Base-by-base conservation (phyloP, 2,329 filamentous ascomycete species). In the Pochonia chlamydosporia region DNA sequence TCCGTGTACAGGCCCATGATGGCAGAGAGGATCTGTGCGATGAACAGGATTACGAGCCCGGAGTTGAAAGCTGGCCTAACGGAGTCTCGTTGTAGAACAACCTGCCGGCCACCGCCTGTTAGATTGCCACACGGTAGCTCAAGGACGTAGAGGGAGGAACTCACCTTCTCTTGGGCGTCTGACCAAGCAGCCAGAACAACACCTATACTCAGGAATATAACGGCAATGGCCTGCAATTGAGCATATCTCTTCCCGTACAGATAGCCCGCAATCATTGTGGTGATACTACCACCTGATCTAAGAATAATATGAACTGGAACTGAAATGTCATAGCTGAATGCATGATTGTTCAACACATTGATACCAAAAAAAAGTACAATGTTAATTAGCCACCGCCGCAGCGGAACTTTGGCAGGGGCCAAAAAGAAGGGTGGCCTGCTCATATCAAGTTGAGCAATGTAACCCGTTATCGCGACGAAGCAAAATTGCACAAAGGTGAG, bases 251-350 rank as follows among this genome's bases (percentile, higher is more conserved):
- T 96, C 35, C 92, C 92, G 60, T 85, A 90, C 13, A 95, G 56
- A 60, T 84, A 90, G 3, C 93, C 93, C n/a, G 92, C 89, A 14
- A 84, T 69, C 81, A 99, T 95, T 8, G 93, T 97, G 4, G 91
- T 95, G 52, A 97, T 95, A 58, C 91, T 96, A 14, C 93, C 93
- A 43, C 92, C 95, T 42, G 91, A 96, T 45, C 93, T 82, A 25
- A 99, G 75, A 55, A 99, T 97, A 58, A 99, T 99, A 63, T 99
- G 93, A 42, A 99, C 83, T 1, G 93, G 93, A 0, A 99, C 89
- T 6, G 90, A 96, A 48, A 99, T 97, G 57, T 90, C 84, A 70
- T 96, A 99, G 52, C 89, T 91, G 66, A 99, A 99, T 6, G 92
- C 93, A 74, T 92, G 92, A 60, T 99, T 99, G 70, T 99, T 99